phyloP scores from a whole-genome alignment of 2,329 filamentous ascomycete genomes.

The Sarocladiaceae sp. region DNA sequence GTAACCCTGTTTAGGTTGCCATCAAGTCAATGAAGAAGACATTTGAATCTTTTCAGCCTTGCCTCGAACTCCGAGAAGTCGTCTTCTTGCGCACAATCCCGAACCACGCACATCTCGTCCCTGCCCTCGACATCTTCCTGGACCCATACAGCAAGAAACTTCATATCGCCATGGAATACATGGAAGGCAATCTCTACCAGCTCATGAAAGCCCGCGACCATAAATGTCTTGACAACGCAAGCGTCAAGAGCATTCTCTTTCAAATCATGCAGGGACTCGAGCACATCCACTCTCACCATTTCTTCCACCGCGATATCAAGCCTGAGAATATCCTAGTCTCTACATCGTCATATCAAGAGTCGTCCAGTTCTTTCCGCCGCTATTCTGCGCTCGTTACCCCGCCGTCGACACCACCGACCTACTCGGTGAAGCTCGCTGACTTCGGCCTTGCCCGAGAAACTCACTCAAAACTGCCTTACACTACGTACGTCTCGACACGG shows the following conservation, averaged over 20 bases:
- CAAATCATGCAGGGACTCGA: slow-evolving; percentile 95
- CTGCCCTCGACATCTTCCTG: slow-evolving; percentile 94
- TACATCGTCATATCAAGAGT: slow-evolving; percentile 77
- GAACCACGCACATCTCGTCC: slow-evolving; percentile 85
- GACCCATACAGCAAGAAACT: slow-evolving; percentile 94
- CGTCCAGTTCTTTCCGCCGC: slow-evolving; percentile 76
- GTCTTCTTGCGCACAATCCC: slow-evolving; percentile 92
- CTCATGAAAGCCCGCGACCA: slow-evolving; percentile 98
- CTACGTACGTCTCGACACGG: slow-evolving; percentile 94
- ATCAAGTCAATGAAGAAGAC: slow-evolving; percentile 99
- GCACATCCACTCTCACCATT: slow-evolving; percentile 93
- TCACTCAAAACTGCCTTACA: slow-evolving; percentile 92
- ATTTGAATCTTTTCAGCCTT: slow-evolving; percentile 86
- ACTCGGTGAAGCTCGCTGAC: slow-evolving; percentile 97
- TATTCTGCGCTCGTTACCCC: slow-evolving; percentile 93
- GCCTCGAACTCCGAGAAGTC: slow-evolving; percentile 89
- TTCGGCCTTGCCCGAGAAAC: slow-evolving; percentile 97
- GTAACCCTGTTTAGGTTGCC: slow-evolving; percentile 60
- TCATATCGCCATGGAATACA: slow-evolving; percentile 98
- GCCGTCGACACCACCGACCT: slow-evolving; percentile 85
- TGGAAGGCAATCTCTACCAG: slow-evolving; percentile 98
- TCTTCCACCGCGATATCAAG: slow-evolving; percentile 99
- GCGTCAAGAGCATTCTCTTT: slow-evolving; percentile 95
- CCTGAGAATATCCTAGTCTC: slow-evolving; percentile 98
- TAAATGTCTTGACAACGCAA: slow-evolving; percentile 81